Conservation (phyloP, 345 rosid species). For the Lenwebbia sp. region DNA sequence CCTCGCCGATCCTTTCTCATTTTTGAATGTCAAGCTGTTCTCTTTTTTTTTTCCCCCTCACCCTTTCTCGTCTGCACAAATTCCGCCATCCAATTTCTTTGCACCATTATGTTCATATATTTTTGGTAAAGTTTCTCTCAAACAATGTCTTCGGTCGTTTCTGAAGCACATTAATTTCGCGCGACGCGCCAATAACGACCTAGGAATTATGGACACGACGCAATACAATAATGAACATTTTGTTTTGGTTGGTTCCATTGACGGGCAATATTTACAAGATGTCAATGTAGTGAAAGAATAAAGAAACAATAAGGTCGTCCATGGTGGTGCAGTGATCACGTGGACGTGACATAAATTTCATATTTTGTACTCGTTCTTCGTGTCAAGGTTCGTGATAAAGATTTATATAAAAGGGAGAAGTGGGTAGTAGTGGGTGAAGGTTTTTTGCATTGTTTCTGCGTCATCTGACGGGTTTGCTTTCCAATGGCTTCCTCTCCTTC, state of each 20-base stretch:
- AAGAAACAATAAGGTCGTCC: background rate
- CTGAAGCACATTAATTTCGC: background rate
- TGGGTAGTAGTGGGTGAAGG: background rate
- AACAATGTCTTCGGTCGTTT: background rate
- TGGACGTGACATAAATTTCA: background rate
- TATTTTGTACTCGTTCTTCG: background rate
- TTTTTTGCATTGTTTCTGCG: background rate
- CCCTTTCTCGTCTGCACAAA: background rate
- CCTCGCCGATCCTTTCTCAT: too few relatives aligned
- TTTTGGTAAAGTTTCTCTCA: background rate
- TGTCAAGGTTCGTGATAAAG: background rate
- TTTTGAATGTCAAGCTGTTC: background rate
- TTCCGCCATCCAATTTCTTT: background rate
- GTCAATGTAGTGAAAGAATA: background rate
- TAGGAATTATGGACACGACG: background rate
- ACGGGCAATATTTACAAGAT: too few relatives aligned
- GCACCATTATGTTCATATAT: background rate
- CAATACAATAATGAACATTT: background rate
- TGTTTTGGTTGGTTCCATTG: too few relatives aligned
- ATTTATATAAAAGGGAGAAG: background rate
- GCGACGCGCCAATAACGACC: background rate
- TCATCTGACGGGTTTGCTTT: background rate
- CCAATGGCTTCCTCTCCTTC: background rate
- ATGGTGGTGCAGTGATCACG: background rate
- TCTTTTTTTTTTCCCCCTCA: too few relatives aligned